Evolutionary conservation across 1,139 yeast species (phyloP).

Genomic region (Insectozyma bohioensis): DNA sequence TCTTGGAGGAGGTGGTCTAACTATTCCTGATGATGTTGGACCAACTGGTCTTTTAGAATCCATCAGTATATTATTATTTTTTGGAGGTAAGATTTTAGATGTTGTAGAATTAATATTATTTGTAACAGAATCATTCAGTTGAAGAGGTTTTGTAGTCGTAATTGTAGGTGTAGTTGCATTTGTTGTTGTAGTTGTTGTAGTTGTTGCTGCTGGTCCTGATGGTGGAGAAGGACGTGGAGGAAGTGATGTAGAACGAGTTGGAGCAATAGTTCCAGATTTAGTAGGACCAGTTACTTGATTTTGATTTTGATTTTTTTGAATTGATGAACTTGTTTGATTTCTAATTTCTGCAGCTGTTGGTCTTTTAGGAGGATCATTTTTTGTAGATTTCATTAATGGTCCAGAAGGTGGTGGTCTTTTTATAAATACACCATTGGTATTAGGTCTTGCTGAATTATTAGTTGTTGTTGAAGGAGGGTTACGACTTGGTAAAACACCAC

Average conservation of each 20-base stretch:
- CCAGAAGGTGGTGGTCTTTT: neutral
- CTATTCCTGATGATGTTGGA: slow-evolving; percentile 20
- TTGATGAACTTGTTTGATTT: neutral
- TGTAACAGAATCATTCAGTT: too few relatives aligned
- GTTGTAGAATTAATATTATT: too few relatives aligned
- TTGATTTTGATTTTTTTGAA: neutral
- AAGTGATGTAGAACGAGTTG: too few relatives aligned
- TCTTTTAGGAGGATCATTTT: neutral
- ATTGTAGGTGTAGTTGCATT: neutral
- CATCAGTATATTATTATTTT: too few relatives aligned
- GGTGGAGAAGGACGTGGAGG: too few relatives aligned
- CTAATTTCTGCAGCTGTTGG: slow-evolving; percentile 3
- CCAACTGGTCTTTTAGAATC: neutral
- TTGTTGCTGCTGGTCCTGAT: neutral
- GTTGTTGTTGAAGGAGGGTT: slow-evolving; percentile 1
- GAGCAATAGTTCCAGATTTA: slow-evolving; percentile 7
- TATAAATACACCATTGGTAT: slow-evolving; percentile 6
- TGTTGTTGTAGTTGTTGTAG: neutral
- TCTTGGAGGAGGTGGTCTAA: slow-evolving; percentile 17
- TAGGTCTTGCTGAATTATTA: neutral
- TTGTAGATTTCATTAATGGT: neutral
- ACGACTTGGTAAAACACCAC: neutral
- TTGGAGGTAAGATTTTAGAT: too few relatives aligned
- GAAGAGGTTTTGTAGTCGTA: neutral
- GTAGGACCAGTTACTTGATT: slow-evolving; percentile 5